Evolutionary conservation across 2,329 filamentous ascomycete species (phyloP).

Genomic region (Plectosphaerella plurivora): DNA sequence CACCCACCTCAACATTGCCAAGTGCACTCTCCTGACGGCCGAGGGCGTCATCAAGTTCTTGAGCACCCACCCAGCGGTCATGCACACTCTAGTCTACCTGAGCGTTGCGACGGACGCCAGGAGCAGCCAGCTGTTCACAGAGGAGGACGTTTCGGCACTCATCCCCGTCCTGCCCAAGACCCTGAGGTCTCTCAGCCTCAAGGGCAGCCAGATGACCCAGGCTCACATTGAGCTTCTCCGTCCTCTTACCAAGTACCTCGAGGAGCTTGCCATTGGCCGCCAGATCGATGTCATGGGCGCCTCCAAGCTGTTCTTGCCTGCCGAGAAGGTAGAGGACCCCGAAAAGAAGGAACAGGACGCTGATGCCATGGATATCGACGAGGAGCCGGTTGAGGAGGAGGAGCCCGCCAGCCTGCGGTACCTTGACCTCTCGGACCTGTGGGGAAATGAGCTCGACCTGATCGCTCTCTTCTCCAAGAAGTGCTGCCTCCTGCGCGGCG

Average conservation of each 20-base stretch:
- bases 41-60: conserved; percentile 66
- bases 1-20: conserved; percentile 74
- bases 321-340: conserved; percentile 25
- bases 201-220: conserved; percentile 65
- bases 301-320: conserved; percentile 56
- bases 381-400: conserved; percentile 29
- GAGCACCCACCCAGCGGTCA: conserved; percentile 64
- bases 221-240: conserved; percentile 61
- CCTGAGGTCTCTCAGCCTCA: conserved; percentile 70
- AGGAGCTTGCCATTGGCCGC: conserved; percentile 71
- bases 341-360: conserved; percentile 10
- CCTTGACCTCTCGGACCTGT: conserved; percentile 71
- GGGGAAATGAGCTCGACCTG: conserved; percentile 56
- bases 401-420: conserved; percentile 63
- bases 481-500: conserved; percentile 52
- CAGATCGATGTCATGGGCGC: conserved; percentile 63
- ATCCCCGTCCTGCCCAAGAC: conserved; percentile 62
- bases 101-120: conserved; percentile 70
- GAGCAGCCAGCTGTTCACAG: conserved; percentile 66
- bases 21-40: conserved; percentile 67
- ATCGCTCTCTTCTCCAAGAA: conserved; percentile 44
- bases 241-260: conserved; percentile 65
- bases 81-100: conserved; percentile 60
- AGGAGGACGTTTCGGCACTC: conserved; percentile 59
- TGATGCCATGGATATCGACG: conserved; percentile 14